These are phyloP conservation scores for Thalia dealbata DNA, from an alignment of 176 grass and related monocot species.

Conservation along the genomic window DNA sequence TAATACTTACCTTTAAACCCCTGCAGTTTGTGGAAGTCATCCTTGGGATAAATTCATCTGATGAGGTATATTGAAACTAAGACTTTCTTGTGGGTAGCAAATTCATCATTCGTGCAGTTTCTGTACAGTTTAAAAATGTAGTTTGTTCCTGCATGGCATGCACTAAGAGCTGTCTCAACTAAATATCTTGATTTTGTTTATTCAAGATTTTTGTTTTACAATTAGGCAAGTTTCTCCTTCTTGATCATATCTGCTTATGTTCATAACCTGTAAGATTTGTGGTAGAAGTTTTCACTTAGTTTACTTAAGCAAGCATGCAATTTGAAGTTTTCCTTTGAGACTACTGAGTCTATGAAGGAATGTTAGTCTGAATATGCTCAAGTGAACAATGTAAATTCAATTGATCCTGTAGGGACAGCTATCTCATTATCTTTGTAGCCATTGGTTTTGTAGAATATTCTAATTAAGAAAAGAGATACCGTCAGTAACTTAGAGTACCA, in stretches of 20 bases:
- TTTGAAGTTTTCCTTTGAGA: no score
- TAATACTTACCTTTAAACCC: slow-evolving; percentile 18
- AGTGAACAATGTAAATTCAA: no score
- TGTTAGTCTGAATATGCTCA: no score
- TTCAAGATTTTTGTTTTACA: background rate
- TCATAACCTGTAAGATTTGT: background rate
- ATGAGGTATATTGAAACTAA: slow-evolving; percentile 28
- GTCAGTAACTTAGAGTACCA: no score
- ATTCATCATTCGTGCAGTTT: slow-evolving; percentile 2
- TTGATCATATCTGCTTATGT: background rate
- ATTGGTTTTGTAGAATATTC: no score
- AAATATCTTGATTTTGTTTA: background rate
- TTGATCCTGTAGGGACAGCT: no score
- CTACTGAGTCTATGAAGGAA: no score
- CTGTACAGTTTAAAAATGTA: background rate
- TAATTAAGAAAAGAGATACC: no score
- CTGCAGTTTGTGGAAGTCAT: slow-evolving; percentile 89
- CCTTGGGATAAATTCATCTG: slow-evolving; percentile 64
- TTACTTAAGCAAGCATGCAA: no score
- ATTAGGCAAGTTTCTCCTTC: background rate
- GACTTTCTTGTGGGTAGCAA: background rate
- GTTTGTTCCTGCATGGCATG: background rate
- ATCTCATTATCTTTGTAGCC: no score
- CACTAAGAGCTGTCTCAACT: background rate
- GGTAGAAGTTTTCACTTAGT: no score